Base-by-base conservation (phyloP, 768 basidiomycete genomes). In the Leccinellum albellum region DNA sequence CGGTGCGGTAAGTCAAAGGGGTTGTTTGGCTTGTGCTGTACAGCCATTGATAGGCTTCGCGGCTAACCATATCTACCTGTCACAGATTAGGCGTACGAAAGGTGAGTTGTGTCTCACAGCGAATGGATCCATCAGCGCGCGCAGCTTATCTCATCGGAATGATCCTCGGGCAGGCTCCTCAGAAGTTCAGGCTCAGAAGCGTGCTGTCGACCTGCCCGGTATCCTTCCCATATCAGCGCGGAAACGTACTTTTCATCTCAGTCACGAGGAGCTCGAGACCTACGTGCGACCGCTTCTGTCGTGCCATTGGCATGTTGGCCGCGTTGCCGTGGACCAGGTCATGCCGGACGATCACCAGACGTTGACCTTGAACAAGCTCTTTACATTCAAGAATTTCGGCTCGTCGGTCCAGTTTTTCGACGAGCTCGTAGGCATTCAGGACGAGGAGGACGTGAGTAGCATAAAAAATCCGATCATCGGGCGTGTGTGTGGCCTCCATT, bases 241-340 rank as follows among this genome's bases (percentile, higher is more conserved):
- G 54, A 67, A 66, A 49, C 72, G 74, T 24, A 74, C 74, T 6
- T 69, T 70, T 32, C 74, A 75, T 59, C 65, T 81, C 53, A 46
- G 35, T 15, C 62, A 68, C 17, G 48, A 56, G 2, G 75, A 79
- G 14, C 56, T 76, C 13, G 64, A 70, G 24, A 52, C 55, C 20
- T 77, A 66, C 40, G 56, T 81, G 10, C 53, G 56, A 33, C 78
- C 79, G 3, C 68, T 82, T 8, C 68, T 75, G 59, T 62, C 60
- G 29, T 68, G 57, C 47, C 59, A 69, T 20, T 72, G 71, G 71
- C 62, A 66, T 26, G 56, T 72, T 14, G 57, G 51, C 33, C 61
- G 40, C n/a, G 40, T 15, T n/a, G 47, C 69, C 3, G 54, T 53
- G 7, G 40, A 45, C 6, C 31, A 21, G n/a, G 40, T 42, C 20